Evolutionary conservation across 2,329 filamentous ascomycete genomes (phyloP).

Genomic region (Claviceps capensis): DNA sequence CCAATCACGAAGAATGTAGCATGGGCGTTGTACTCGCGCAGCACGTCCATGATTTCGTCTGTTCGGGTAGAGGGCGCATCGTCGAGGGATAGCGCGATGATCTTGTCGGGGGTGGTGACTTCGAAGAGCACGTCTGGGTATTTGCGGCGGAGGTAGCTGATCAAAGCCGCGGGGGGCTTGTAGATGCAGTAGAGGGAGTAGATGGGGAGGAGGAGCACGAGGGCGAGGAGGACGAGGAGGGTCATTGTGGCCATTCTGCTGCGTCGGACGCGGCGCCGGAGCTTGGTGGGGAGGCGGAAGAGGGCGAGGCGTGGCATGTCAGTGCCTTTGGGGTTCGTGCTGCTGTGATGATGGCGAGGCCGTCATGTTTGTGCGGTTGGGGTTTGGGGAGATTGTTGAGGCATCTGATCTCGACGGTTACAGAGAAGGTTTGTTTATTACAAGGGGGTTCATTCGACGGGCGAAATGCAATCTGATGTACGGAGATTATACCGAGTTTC

Average conservation of each 20-base stretch:
- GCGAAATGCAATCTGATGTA: too few relatives aligned
- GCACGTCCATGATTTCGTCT: slow-evolving; percentile 50
- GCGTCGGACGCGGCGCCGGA: slow-evolving; percentile 43
- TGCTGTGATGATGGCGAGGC: background rate
- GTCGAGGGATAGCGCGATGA: slow-evolving; percentile 76
- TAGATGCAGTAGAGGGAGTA: slow-evolving; percentile 56
- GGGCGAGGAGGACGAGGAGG: slow-evolving; percentile 22
- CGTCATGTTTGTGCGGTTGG: background rate
- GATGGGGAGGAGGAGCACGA: slow-evolving; percentile 24
- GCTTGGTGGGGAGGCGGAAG: slow-evolving; percentile 40
- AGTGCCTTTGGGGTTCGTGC: slow-evolving; percentile 2
- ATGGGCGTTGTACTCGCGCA: slow-evolving; percentile 51
- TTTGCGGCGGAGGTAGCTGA: slow-evolving; percentile 53
- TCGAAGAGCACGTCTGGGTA: slow-evolving; percentile 76
- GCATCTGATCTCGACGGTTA: too few relatives aligned
- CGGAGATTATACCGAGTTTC: too few relatives aligned
- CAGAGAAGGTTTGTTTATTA: too few relatives aligned
- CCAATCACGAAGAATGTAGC: slow-evolving; percentile 90
- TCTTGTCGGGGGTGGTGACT: slow-evolving; percentile 40
- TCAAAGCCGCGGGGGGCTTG: slow-evolving; percentile 61
- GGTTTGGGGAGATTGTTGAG: background rate
- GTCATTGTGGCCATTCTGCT: slow-evolving; percentile 44
- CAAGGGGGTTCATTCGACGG: too few relatives aligned
- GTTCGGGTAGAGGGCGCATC: slow-evolving; percentile 70
- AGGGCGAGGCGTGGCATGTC: slow-evolving; percentile 29